These are phyloP conservation scores for Mucor racemosus DNA, from an alignment of 371 early-diverging fungal genomes.

Conservation along the genomic window DNA sequence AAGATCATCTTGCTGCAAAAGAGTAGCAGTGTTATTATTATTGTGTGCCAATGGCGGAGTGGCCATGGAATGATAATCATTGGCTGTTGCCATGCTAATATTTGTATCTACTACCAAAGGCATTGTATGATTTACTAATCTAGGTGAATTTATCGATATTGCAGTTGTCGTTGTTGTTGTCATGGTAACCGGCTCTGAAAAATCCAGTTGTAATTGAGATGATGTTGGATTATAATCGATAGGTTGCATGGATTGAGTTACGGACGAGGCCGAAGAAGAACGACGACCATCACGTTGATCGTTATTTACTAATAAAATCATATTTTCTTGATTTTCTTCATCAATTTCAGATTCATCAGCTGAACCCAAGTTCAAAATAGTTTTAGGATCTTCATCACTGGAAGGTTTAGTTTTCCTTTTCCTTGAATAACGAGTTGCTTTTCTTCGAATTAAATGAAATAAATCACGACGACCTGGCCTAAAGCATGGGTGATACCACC, in stretches of 20 bases:
- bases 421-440: slow-evolving; percentile 46
- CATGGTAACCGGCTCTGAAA: slow-evolving; percentile 1
- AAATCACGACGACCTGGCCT: slow-evolving; percentile 53
- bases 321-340: slow-evolving; percentile 13
- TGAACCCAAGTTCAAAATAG: slow-evolving; percentile 42
- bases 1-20: not conserved
- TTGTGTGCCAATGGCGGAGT: slow-evolving; percentile 1
- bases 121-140: not conserved
- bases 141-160: not conserved
- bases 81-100: not conserved
- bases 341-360: slow-evolving; percentile 44
- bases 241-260: slow-evolving; percentile 5
- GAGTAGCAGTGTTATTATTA: not conserved
- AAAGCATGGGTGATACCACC: slow-evolving; percentile 58
- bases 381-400: slow-evolving; percentile 42
- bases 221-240: slow-evolving; percentile 4
- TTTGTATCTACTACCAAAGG: not conserved
- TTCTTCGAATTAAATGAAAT: slow-evolving; percentile 54
- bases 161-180: slow-evolving; percentile 3
- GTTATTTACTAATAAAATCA: not conserved
- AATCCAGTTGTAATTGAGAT: slow-evolving; percentile 23
- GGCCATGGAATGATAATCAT: not conserved
- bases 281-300: not conserved
- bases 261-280: slow-evolving; percentile 28
- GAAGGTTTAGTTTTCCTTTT: slow-evolving; percentile 33